Evolutionary conservation across 2,329 filamentous ascomycete species (phyloP).

Genomic region (Chalara sp.): DNA sequence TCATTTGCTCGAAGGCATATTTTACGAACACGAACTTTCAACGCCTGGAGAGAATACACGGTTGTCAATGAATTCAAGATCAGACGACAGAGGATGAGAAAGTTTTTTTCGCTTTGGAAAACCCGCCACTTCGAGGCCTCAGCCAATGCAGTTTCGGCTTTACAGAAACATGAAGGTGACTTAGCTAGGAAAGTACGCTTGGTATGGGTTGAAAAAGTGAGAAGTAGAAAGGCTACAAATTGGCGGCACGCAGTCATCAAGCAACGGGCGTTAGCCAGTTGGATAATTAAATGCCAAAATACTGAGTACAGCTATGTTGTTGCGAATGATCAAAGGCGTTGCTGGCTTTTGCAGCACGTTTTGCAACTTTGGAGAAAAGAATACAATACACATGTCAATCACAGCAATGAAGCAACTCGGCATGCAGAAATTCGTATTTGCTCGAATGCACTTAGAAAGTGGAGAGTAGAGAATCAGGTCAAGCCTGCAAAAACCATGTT

Average conservation of each 20-base stretch:
- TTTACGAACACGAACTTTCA: constrained; percentile 61
- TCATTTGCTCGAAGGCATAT: constrained; percentile 64
- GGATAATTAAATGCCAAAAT: constrained; percentile 15
- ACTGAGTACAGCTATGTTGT: constrained; percentile 12
- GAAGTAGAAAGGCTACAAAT: constrained; percentile 13
- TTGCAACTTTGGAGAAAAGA: constrained; percentile 18
- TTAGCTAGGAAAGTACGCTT: constrained; percentile 23
- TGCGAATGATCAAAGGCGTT: constrained; percentile 15
- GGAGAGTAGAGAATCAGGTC: constrained; percentile 19
- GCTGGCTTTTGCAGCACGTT: constrained; percentile 12
- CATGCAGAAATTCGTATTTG: constrained; percentile 8
- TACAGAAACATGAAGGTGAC: constrained; percentile 24
- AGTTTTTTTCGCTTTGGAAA: constrained; percentile 46
- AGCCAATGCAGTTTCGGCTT: constrained; percentile 20
- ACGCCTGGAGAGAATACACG: constrained; percentile 62
- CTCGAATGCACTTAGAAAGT: constrained; percentile 16
- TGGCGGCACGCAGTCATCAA: constrained; percentile 14
- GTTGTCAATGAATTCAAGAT: constrained; percentile 34
- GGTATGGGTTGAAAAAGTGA: constrained; percentile 31
- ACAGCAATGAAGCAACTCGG: constrained; percentile 11
- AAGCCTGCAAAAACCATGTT: constrained; percentile 29
- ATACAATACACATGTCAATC: constrained; percentile 7
- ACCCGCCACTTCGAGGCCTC: constrained; percentile 16
- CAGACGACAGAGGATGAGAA: constrained; percentile 43
- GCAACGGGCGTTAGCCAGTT: constrained; percentile 15